Evolutionary conservation across 73 alveolate genomes (phyloP).

Genomic region (Paramecium bursaria): DNA sequence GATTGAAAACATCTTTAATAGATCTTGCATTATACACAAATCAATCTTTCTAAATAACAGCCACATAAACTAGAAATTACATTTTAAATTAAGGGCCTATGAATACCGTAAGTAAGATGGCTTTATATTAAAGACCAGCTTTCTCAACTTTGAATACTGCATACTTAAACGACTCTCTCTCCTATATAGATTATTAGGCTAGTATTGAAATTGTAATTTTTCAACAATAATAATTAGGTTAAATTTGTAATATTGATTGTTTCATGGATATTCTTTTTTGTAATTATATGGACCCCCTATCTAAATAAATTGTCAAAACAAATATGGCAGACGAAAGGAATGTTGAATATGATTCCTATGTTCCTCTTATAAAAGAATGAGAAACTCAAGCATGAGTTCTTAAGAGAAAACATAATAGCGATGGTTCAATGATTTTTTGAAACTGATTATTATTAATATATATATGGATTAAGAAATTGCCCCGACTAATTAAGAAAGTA

Average conservation of each 20-base stretch:
- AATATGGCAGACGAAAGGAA: conserved; percentile 65
- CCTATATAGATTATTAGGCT: neutral
- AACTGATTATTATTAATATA: too few species aligned
- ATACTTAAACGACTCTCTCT: neutral
- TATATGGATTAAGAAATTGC: too few species aligned
- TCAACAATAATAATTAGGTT: neutral
- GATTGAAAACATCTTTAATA: conserved; percentile 36
- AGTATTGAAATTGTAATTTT: conserved; percentile 25
- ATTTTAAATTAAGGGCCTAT: neutral
- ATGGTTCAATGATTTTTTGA: conserved; percentile 65
- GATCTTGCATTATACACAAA: conserved; percentile 30
- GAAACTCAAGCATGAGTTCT: conserved; percentile 55
- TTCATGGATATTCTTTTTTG: conserved; percentile 34
- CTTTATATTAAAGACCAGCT: neutral
- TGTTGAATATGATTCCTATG: conserved; percentile 70
- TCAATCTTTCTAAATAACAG: conserved; percentile 4
- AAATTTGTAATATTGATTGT: neutral
- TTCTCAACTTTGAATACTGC: neutral
- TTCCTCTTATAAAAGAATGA: conserved; percentile 36
- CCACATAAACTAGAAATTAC: neutral
- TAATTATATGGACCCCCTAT: conserved; percentile 62
- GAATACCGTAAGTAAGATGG: neutral
- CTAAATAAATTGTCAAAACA: conserved; percentile 3
- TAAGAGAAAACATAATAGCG: conserved; percentile 39
- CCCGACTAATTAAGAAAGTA: too few species aligned